These are phyloP conservation scores for Rubia tinctorum DNA, from an alignment of 305 asterid genomes.

Conservation along the genomic window DNA sequence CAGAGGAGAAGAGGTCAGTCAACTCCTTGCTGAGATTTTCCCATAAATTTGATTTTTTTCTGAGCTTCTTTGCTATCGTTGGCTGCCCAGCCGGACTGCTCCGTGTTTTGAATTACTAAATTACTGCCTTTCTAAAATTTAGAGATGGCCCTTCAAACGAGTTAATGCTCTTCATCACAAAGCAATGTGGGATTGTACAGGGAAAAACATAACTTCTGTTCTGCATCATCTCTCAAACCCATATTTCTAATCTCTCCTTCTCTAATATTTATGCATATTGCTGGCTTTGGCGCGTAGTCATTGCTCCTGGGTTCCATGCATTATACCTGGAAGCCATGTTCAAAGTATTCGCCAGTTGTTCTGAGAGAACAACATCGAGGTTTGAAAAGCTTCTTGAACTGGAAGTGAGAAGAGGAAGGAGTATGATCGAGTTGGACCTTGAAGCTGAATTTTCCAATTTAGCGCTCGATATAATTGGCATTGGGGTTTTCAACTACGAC, in stretches of 20 bases:
- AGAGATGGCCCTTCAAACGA: neutral
- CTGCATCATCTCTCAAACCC: neutral
- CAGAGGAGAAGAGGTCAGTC: constrained; percentile 85
- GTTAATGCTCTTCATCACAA: neutral
- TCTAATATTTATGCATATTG: neutral
- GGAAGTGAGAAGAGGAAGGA: constrained; percentile 47
- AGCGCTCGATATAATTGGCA: constrained; percentile 94
- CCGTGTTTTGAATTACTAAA: too few species aligned
- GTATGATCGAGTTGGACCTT: constrained; percentile 66
- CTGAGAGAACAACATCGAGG: constrained; percentile 60
- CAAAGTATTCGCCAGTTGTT: constrained; percentile 76
- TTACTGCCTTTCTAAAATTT: too few species aligned
- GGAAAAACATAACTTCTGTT: neutral
- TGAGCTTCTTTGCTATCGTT: too few species aligned
- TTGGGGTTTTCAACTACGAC: constrained; percentile 88
- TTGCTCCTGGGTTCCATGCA: constrained; percentile 89
- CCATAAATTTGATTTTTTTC: neutral
- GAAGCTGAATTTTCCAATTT: constrained; percentile 93
- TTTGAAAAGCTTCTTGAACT: constrained; percentile 61
- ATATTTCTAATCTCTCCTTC: neutral
- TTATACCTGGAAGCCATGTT: constrained; percentile 96
- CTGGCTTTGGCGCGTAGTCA: constrained; percentile 42
- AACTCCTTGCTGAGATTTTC: neutral
- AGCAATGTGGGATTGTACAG: neutral
- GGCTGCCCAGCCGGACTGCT: too few species aligned